phyloP scores from a whole-genome alignment of 441 rosid genomes.

The Populus trichocarpa region DNA sequence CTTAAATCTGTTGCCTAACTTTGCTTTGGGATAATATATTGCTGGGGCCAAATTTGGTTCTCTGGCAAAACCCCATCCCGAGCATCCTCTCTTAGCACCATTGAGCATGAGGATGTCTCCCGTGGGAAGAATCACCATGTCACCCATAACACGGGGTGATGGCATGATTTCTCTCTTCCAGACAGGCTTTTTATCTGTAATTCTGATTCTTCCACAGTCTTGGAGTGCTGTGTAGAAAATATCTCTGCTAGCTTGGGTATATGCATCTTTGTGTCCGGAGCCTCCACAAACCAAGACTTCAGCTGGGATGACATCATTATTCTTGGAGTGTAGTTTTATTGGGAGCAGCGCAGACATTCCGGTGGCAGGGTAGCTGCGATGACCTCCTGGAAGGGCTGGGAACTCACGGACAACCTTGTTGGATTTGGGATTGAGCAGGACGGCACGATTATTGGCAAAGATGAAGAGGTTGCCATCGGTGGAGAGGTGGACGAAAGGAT shows the following conservation, averaged over 20 bases:
- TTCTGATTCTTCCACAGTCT: slow-evolving; percentile 48
- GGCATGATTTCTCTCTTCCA: slow-evolving; percentile 69
- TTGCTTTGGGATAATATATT: slow-evolving; percentile 24
- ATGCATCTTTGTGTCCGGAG: slow-evolving; percentile 34
- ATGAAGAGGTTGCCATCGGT: slow-evolving; percentile 67
- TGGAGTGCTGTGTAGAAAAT: slow-evolving; percentile 33
- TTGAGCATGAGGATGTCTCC: slow-evolving; percentile 54
- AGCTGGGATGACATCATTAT: slow-evolving; percentile 11
- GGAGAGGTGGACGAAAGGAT: slow-evolving; percentile 55
- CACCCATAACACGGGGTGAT: slow-evolving; percentile 52
- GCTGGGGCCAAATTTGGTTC: slow-evolving; percentile 46
- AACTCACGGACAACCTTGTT: slow-evolving; percentile 38
- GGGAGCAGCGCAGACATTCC: slow-evolving; percentile 58
- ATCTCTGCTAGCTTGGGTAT: slow-evolving; percentile 26
- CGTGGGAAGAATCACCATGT: slow-evolving; percentile 45
- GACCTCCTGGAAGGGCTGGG: slow-evolving; percentile 49
- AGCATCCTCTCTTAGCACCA: slow-evolving; percentile 50
- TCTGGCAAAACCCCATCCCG: slow-evolving; percentile 59
- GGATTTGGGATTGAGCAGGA: slow-evolving; percentile 36
- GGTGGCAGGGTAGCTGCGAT: slow-evolving; percentile 58
- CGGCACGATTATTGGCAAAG: slow-evolving; percentile 54
- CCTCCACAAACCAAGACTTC: slow-evolving; percentile 69
- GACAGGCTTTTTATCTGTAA: slow-evolving; percentile 27
- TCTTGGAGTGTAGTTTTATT: slow-evolving; percentile 21
- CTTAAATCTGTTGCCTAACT: slow-evolving; percentile 29